Percentiles rank a stretch among this genome's conserved stretches.
phyloP scores from a whole-genome alignment of 1,284 basidiomycete species.

The Mycena sp. region DNA sequence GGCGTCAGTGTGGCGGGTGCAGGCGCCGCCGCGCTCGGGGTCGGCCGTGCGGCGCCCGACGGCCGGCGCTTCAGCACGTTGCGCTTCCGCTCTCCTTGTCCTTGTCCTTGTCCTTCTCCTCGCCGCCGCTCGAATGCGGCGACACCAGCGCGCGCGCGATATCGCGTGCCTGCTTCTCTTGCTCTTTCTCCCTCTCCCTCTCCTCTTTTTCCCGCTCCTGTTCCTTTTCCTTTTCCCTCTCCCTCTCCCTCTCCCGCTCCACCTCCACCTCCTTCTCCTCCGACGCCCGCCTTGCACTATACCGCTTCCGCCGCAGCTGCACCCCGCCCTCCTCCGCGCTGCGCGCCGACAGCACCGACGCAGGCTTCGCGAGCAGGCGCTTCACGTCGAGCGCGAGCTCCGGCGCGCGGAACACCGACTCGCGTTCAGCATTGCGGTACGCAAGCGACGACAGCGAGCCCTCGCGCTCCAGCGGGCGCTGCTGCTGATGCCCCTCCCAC shows the following conservation, averaged over 20 bases:
- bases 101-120: conserved; percentile 17
- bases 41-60: conserved; percentile 38
- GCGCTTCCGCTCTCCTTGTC: conserved; percentile 42
- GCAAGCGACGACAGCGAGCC: conserved; percentile 1
- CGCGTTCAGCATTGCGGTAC: not conserved
- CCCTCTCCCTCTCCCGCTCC: conserved; percentile 2
- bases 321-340: not conserved
- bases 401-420: conserved; percentile 12
- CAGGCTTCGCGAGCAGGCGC: conserved; percentile 42
- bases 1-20: not conserved
- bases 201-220: not conserved
- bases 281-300: conserved; percentile 5
- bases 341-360: conserved; percentile 23
- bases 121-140: conserved; percentile 17
- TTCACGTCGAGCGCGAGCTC: conserved; percentile 38
- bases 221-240: conserved; percentile 11
- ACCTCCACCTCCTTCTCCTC: conserved; percentile 13
- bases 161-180: conserved; percentile 22
- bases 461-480: not conserved
- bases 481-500: not conserved
- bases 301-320: conserved; percentile 16
- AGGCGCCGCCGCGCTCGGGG: conserved; percentile 7
- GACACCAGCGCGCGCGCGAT: conserved; percentile 22
- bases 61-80: conserved; percentile 59
- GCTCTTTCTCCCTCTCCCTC: conserved; percentile 5